Evolutionary conservation across 768 basidiomycete genomes (phyloP).

Genomic region (Trametes maxima): DNA sequence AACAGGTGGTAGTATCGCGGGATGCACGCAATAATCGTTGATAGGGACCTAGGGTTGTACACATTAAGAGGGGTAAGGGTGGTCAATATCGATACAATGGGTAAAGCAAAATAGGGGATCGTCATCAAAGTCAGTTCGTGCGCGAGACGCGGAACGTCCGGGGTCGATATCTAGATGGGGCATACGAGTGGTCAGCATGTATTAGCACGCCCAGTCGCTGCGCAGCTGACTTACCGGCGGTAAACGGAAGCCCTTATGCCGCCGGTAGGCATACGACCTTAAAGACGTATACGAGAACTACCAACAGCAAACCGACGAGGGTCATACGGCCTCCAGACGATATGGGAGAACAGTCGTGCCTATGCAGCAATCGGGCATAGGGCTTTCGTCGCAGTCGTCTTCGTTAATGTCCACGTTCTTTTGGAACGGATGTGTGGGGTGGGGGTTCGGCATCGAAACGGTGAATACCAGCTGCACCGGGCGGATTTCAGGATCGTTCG

Average conservation of each 20-base stretch:
- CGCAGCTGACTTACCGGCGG: no score
- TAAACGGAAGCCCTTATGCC: not conserved
- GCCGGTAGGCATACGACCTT: not conserved
- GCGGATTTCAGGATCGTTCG: not conserved
- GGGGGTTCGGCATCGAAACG: conserved; percentile 21
- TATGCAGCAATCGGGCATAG: conserved; percentile 22
- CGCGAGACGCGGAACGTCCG: no score
- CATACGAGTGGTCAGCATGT: no score
- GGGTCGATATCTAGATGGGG: no score
- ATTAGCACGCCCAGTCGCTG: no score
- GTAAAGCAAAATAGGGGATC: no score
- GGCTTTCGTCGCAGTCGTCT: conserved; percentile 1
- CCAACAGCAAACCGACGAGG: not conserved
- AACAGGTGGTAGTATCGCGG: no score
- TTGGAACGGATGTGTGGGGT: not conserved
- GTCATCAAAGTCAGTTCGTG: no score
- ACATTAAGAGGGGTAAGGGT: no score
- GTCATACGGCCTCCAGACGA: not conserved
- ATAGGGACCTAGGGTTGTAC: no score
- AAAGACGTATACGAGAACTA: not conserved
- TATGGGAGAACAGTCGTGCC: conserved; percentile 18
- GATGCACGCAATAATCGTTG: no score
- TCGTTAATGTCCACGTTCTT: not conserved
- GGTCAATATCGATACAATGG: no score
- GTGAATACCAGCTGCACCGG: conserved; percentile 21